A percentile compares a stretch with the other conserved stretches of the same genome.
Conservation (phyloP, 2,329 filamentous ascomycete genomes). For the Diaporthe helianthi region DNA sequence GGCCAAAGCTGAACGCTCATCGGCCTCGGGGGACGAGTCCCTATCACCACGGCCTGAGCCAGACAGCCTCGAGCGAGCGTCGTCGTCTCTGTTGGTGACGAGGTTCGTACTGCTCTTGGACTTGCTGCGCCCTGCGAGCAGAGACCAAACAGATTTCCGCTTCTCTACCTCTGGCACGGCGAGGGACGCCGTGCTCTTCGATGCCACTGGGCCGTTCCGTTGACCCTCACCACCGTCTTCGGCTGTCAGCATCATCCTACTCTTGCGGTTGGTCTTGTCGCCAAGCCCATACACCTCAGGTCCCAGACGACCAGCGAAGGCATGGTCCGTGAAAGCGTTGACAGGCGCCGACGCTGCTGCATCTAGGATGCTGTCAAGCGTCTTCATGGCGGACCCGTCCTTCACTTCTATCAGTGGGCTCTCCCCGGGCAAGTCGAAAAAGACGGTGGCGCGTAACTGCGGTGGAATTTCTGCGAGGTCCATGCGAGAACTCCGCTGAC, state of each 20-base stretch:
- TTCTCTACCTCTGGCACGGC: constrained; percentile 35
- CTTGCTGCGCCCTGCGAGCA: constrained; percentile 37
- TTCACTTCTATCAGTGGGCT: constrained; percentile 63
- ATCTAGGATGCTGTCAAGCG: constrained; percentile 89
- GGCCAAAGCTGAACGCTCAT: constrained; percentile 36
- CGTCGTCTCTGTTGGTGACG: constrained; percentile 31
- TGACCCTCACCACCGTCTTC: neutral
- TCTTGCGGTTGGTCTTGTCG: constrained; percentile 55
- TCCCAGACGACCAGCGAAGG: constrained; percentile 78
- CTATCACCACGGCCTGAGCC: constrained; percentile 23
- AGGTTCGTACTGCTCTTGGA: constrained; percentile 35
- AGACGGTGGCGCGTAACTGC: constrained; percentile 87
- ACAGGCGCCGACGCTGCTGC: constrained; percentile 89
- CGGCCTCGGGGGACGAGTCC: constrained; percentile 35
- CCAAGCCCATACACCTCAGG: constrained; percentile 74
- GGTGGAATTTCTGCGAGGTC: constrained; percentile 70
- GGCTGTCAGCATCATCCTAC: constrained; percentile 29
- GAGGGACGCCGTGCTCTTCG: constrained; percentile 36
- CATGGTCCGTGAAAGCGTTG: constrained; percentile 89
- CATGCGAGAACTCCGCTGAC: constrained; percentile 49
- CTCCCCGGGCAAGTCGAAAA: constrained; percentile 76
- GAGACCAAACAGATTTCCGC: constrained; percentile 36
- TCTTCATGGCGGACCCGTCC: constrained; percentile 84
- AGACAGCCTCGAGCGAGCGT: constrained; percentile 35
- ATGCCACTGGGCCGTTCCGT: constrained; percentile 38